A percentile compares a stretch with the other conserved stretches of the same genome.
Conservation (phyloP, 2,329 filamentous ascomycete species). For the Epichloe baconii region DNA sequence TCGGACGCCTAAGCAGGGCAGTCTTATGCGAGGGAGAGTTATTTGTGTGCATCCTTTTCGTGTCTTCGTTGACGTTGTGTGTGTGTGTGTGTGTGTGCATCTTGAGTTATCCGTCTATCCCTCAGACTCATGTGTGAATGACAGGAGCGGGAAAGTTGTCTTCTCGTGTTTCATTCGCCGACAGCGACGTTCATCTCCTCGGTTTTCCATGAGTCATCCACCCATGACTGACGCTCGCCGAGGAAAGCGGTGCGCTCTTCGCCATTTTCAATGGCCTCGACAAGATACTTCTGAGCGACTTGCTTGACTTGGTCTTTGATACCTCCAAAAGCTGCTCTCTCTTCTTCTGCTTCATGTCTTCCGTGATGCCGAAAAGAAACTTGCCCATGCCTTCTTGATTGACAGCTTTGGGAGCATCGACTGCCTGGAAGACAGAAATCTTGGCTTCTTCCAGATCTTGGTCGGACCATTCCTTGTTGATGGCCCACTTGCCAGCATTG, state of each 20-base stretch:
- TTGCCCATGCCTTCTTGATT: constrained; percentile 76
- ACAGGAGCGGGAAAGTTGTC: not conserved
- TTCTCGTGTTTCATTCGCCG: not conserved
- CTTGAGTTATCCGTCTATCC: not conserved
- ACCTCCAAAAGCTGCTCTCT: constrained; percentile 81
- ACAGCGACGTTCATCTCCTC: constrained; percentile 54
- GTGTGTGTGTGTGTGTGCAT: not conserved
- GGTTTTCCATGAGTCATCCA: constrained; percentile 59
- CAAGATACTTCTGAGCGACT: constrained; percentile 70
- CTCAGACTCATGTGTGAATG: not conserved
- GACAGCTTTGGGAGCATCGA: constrained; percentile 81
- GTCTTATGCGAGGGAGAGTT: not conserved
- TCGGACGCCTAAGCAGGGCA: not conserved
- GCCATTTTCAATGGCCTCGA: constrained; percentile 48
- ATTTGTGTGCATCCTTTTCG: not conserved
- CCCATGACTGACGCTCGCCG: constrained; percentile 72
- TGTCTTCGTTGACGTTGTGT: not conserved
- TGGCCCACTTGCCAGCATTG: constrained; percentile 70
- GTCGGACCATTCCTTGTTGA: constrained; percentile 67
- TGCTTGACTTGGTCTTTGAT: constrained; percentile 62
- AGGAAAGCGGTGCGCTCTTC: constrained; percentile 59
- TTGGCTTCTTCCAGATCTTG: constrained; percentile 93
- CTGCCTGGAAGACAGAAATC: constrained; percentile 79
- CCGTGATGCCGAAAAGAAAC: constrained; percentile 74
- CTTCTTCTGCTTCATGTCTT: constrained; percentile 78